Evolutionary conservation across 108 stramenopile genomes (phyloP).

Genomic region (Nannochloropsis salina): DNA sequence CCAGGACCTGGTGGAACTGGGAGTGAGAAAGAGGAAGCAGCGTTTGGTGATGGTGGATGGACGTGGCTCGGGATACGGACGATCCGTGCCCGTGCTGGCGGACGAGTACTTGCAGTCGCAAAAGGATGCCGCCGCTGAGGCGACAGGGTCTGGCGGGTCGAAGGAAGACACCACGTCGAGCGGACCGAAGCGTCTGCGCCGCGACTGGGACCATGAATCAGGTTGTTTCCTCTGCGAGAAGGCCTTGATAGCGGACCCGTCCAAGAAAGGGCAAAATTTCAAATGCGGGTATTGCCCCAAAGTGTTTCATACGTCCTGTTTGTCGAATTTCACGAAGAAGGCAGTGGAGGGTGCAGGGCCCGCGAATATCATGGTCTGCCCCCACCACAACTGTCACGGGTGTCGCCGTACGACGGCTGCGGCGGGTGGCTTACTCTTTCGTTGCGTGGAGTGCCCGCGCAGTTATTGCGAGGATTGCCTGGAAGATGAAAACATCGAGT

Average conservation of each 20-base stretch:
- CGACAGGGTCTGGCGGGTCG: not conserved
- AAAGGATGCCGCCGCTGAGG: constrained; percentile 21
- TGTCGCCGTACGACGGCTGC: constrained; percentile 59
- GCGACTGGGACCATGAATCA: constrained; percentile 24
- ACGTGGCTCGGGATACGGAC: constrained; percentile 31
- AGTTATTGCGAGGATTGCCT: constrained; percentile 78
- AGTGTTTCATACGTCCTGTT: constrained; percentile 31
- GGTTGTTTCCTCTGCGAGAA: constrained; percentile 22
- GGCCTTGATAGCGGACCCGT: not conserved
- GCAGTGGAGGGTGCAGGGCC: constrained; percentile 2
- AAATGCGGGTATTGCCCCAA: constrained; percentile 31
- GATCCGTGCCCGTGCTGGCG: constrained; percentile 26
- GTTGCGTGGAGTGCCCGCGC: constrained; percentile 64
- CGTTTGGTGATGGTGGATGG: constrained; percentile 44
- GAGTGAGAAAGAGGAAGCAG: constrained; percentile 43
- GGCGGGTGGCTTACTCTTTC: constrained; percentile 75
- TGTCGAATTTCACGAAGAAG: constrained; percentile 11
- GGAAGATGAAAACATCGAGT: constrained; percentile 54
- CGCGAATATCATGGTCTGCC: constrained; percentile 57
- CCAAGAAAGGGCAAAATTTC: not conserved
- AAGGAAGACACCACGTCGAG: constrained; percentile 18
- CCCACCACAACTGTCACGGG: constrained; percentile 66
- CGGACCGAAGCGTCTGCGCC: not conserved
- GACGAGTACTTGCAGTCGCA: not conserved
- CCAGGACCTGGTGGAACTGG: not conserved